phyloP scores from a whole-genome alignment of 2,329 filamentous ascomycete genomes.

The Ceratocystis eucalypticola region DNA sequence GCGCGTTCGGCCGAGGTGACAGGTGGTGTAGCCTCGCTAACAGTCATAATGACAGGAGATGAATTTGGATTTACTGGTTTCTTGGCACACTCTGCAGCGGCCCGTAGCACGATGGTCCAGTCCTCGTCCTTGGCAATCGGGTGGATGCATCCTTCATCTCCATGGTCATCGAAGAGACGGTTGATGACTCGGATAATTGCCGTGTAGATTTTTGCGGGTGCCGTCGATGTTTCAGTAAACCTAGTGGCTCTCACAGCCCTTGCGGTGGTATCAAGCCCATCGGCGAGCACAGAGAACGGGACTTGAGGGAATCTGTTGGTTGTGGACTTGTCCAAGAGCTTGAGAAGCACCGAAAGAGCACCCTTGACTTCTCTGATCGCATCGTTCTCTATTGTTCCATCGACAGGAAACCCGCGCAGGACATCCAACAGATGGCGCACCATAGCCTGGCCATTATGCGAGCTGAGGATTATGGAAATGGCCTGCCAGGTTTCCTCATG shows the following conservation, averaged over 20 bases:
- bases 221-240: conserved; percentile 13
- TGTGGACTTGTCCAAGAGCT: conserved; percentile 44
- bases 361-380: conserved; percentile 46
- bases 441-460: conserved; percentile 58
- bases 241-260: conserved; percentile 14
- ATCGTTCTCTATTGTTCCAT: conserved; percentile 37
- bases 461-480: conserved; percentile 55
- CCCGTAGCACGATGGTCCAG: conserved; percentile 47
- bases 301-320: conserved; percentile 44
- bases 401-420: conserved; percentile 36
- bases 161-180: conserved; percentile 38
- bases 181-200: conserved; percentile 41
- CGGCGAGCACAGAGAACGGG: conserved; percentile 44
- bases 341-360: conserved; percentile 48
- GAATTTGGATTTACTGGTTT: conserved; percentile 15
- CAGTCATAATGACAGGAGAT: background rate
- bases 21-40: conserved; percentile 4
- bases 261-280: conserved; percentile 35
- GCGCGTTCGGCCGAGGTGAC: conserved; percentile 20
- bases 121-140: conserved; percentile 49
- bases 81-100: conserved; percentile 40
- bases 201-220: conserved; percentile 33
- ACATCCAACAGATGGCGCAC: conserved; percentile 52
- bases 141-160: conserved; percentile 37
- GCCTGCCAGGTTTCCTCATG: conserved; percentile 56